A percentile compares a stretch with the other conserved stretches of the same genome.
phyloP scores from a whole-genome alignment of 352 stramenopile species.

The Globisporangium paroecandrum region DNA sequence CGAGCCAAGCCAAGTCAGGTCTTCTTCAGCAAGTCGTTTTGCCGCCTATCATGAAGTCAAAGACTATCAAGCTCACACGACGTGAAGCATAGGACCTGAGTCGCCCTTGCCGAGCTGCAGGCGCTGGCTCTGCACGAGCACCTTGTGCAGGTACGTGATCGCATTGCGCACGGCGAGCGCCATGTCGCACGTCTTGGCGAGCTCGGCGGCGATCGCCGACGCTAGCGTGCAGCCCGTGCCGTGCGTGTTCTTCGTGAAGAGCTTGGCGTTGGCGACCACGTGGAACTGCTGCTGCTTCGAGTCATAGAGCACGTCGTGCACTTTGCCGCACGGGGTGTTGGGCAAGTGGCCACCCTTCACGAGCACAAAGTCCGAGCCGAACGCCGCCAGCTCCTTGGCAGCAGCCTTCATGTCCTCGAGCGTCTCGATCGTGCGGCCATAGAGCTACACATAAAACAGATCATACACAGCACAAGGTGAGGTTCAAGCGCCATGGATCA shows the following conservation, averaged over 20 bases:
- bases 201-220: slow-evolving; percentile 85
- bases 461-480: not conserved
- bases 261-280: slow-evolving; percentile 32
- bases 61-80: slow-evolving; percentile 13
- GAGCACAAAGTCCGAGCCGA: slow-evolving; percentile 73
- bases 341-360: slow-evolving; percentile 91
- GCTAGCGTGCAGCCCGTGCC: slow-evolving; percentile 94
- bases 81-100: slow-evolving; percentile 46
- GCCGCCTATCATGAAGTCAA: not conserved
- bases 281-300: slow-evolving; percentile 19
- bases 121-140: slow-evolving; percentile 34
- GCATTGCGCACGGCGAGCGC: slow-evolving; percentile 27
- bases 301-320: slow-evolving; percentile 43
- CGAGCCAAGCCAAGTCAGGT: not conserved
- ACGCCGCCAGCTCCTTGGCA: slow-evolving; percentile 65
- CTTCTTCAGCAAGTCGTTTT: not conserved
- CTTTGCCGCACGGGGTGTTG: slow-evolving; percentile 7
- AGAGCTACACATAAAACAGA: slow-evolving; percentile 23
- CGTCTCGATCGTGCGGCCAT: slow-evolving; percentile 35
- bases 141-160: slow-evolving; percentile 41
- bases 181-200: slow-evolving; percentile 60
- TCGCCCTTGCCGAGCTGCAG: slow-evolving; percentile 32
- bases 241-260: slow-evolving; percentile 46
- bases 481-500: not conserved
- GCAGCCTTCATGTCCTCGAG: slow-evolving; percentile 70